Base-by-base conservation (phyloP, 2,329 filamentous ascomycete genomes). In the Aciculosporium take region DNA sequence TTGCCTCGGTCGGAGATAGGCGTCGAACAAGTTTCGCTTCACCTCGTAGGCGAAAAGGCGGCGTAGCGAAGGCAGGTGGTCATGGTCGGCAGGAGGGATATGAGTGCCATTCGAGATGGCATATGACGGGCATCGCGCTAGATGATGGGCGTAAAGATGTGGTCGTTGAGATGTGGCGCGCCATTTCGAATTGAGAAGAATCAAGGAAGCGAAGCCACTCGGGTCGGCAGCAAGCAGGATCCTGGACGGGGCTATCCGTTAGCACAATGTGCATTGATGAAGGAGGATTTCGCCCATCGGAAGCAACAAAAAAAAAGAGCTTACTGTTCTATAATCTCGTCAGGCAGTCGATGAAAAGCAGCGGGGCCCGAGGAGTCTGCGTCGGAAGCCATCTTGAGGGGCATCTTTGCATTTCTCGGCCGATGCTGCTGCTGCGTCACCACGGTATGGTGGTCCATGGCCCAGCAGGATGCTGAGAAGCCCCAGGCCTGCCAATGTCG, bases 1-100 rank as follows among this genome's bases (percentile, higher is more conserved):
- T 53, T 74, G 70, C 45, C 62, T 71, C 4, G 84, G 84, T 15
- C 81, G 74, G 39, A 86, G 58, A 56, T 84, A 88, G 28, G 79
- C 76, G 50, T 84, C 77, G 56, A 88, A 89, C 37, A 86, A 67
- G 60, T 84, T 85, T 43, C 82, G 74, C 59, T 85, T 84, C 49
- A 81, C 73, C 55, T 88, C 79, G 38, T 69, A 69, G 7, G 75
- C 70, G 53, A 91, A 88, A 21, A 74, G 65, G 17, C 67, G 68
- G 43, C 83, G 80, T 25, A 89, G 64, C 17, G 59, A 61, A 34
- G 71, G 67, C 5, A 89, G 65, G 42, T 74, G 67, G 25, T 69
- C 63, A 37, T 68, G 63, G 32, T 62, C 58, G 37, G 60, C 52
- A 17, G 60, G 45, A 33, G 62, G 56, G 20, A 62, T 48, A n/a